Conservation (phyloP, 2,329 filamentous ascomycete species). For the Cucurbitaria berberidis region DNA sequence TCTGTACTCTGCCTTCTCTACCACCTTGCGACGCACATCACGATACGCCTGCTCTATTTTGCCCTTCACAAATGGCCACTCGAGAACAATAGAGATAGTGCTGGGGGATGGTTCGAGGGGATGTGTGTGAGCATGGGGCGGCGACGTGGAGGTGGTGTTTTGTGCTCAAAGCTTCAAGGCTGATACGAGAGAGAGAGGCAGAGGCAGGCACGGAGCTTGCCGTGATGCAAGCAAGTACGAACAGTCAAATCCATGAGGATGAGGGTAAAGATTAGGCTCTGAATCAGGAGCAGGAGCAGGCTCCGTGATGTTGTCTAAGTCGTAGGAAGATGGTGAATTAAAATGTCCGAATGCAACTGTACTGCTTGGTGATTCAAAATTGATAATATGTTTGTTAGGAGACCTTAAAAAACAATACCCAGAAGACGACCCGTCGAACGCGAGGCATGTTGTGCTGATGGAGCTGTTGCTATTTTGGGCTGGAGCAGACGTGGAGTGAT, state of each 20-base stretch:
- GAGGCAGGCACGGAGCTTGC: not conserved
- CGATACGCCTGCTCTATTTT: constrained; percentile 43
- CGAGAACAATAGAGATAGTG: constrained; percentile 39
- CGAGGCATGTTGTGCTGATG: not conserved
- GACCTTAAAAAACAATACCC: not conserved
- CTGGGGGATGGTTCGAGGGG: constrained; percentile 38
- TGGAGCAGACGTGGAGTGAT: not conserved
- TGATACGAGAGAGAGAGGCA: no score
- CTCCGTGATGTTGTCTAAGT: not conserved
- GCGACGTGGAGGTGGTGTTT: constrained; percentile 43
- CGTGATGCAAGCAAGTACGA: not conserved
- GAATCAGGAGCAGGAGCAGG: not conserved
- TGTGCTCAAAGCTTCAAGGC: constrained; percentile 24
- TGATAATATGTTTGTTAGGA: not conserved
- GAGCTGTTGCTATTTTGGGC: not conserved
- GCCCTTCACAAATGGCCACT: constrained; percentile 42
- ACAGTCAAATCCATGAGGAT: constrained; percentile 7
- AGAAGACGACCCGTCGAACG: not conserved
- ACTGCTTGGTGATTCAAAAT: not conserved
- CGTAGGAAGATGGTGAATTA: not conserved
- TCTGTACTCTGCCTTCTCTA: constrained; percentile 39
- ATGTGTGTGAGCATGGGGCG: constrained; percentile 37
- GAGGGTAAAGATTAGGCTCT: not conserved
- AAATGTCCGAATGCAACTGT: not conserved
- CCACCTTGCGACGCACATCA: constrained; percentile 42